Base-by-base conservation (phyloP, 2,329 filamentous ascomycete genomes). In the Xylariaceae sp. region DNA sequence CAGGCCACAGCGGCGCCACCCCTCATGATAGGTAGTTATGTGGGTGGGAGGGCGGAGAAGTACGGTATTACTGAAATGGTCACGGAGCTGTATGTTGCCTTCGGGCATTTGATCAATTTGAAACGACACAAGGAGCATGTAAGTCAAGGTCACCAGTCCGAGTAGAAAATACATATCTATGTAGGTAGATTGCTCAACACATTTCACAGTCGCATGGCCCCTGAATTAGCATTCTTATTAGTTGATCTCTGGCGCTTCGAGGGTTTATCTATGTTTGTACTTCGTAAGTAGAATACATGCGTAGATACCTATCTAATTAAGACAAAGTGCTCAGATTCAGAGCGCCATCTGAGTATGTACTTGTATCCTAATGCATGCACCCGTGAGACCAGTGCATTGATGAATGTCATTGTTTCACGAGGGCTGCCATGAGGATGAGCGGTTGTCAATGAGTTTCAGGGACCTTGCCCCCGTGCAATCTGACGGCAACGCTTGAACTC, bases 301-400 rank as follows among this genome's bases (percentile, higher is more conserved):
- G n/a, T 3, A 41, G 15, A 34, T 39, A 29, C n/a, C 37, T 26
- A 26, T 5, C n/a, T n/a, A 40, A 40, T 40, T 19, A 16, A 40
- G 37, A 40, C 37, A 26, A 40, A 40, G 37, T 40, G n/a, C n/a
- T 40, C 37, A 19, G 37, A 40, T 18, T 40, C 37, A 40, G 37
- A 40, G 16, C n/a, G 37, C 37, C 19, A 16, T 40, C 16, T 16
- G 37, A 40, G 37, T 16, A 34, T 34, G 13, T 40, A 37, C 16
- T 15, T n/a, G 13, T 18, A 19, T 9, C 7, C 37, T 40, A 49
- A 55, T 47, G 55, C 45, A 55, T 32, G 55, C 55, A 57, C 29
- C 55, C 55, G 55, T 40, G 39, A 19, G 36, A 54, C 41, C 37
- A 40, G 16, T n/a, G 16, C n/a, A 16, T 6, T 12, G 9, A 10